These are phyloP conservation scores for Trametes sp. DNA, from an alignment of 1,284 basidiomycete genomes.

Conservation along the genomic window DNA sequence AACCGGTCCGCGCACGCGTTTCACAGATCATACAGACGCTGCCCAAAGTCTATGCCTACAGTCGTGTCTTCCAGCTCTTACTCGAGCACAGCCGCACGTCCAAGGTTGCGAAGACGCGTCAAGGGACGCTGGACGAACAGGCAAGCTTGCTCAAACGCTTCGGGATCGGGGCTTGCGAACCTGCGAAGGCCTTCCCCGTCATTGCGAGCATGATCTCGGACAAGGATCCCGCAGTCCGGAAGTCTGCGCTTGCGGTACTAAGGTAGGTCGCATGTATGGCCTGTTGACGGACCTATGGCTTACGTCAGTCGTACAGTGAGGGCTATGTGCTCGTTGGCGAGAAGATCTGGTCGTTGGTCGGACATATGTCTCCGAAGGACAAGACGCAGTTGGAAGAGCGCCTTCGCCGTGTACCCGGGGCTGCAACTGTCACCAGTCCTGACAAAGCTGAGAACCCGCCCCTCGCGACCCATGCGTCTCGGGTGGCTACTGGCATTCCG, in stretches of 20 bases:
- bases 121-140: slow-evolving; percentile 87
- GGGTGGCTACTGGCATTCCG: slow-evolving; percentile 56
- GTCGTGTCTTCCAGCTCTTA: slow-evolving; percentile 87
- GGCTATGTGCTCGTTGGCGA: slow-evolving; percentile 87
- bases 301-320: slow-evolving; percentile 57
- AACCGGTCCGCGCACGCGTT: slow-evolving; percentile 75
- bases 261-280: slow-evolving; percentile 53
- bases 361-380: slow-evolving; percentile 82
- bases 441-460: slow-evolving; percentile 52
- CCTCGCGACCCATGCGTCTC: slow-evolving; percentile 54
- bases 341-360: slow-evolving; percentile 84
- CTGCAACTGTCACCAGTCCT: slow-evolving; percentile 59
- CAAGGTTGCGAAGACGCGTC: slow-evolving; percentile 90
- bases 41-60: slow-evolving; percentile 87
- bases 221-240: slow-evolving; percentile 87
- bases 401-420: slow-evolving; percentile 73
- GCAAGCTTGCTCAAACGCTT: slow-evolving; percentile 81
- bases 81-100: slow-evolving; percentile 88
- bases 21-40: slow-evolving; percentile 77
- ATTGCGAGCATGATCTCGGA: slow-evolving; percentile 88
- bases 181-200: slow-evolving; percentile 79
- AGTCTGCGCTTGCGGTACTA: slow-evolving; percentile 80
- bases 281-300: background rate
- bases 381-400: slow-evolving; percentile 93
- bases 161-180: slow-evolving; percentile 84